phyloP scores from a whole-genome alignment of 441 rosid genomes.

The Populus hybrid region DNA sequence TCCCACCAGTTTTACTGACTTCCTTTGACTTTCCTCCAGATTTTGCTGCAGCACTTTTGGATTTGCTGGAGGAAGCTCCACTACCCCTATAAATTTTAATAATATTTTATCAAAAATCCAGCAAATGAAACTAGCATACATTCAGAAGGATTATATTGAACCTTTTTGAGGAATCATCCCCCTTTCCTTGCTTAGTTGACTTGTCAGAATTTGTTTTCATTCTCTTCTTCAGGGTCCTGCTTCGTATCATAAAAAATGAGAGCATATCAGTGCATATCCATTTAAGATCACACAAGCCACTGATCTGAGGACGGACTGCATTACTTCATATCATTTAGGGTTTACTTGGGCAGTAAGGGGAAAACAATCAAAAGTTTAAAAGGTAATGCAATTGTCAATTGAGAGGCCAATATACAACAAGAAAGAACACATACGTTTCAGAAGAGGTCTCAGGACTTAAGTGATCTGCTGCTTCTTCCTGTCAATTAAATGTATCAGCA shows the following conservation, averaged over 20 bases:
- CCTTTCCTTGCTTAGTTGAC: conserved; percentile 46
- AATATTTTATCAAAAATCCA: conserved; percentile 11
- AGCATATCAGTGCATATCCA: background rate
- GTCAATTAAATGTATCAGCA: conserved; percentile 28
- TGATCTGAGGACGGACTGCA: background rate
- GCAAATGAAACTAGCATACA: background rate
- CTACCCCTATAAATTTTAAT: conserved; percentile 47
- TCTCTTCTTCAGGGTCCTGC: conserved; percentile 73
- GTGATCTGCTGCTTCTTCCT: conserved; percentile 56
- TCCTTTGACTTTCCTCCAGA: conserved; percentile 46
- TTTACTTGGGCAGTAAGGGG: background rate
- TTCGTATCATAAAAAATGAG: conserved; percentile 7
- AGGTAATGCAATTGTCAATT: background rate
- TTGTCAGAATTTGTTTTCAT: conserved; percentile 40
- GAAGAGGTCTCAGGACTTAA: conserved; percentile 44
- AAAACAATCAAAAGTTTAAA: background rate
- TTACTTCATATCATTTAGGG: background rate
- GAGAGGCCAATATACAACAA: conserved; percentile 2
- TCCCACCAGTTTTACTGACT: conserved; percentile 39
- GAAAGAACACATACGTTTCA: conserved; percentile 45
- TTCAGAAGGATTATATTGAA: conserved; percentile 12
- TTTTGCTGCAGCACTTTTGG: conserved; percentile 48
- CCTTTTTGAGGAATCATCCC: conserved; percentile 45
- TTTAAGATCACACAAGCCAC: background rate
- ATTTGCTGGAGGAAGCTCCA: conserved; percentile 67